Evolutionary conservation across 106 monocot species (phyloP), one percentile per base, ranked within the genome.

Genomic region (Apostasia ramifera): DNA sequence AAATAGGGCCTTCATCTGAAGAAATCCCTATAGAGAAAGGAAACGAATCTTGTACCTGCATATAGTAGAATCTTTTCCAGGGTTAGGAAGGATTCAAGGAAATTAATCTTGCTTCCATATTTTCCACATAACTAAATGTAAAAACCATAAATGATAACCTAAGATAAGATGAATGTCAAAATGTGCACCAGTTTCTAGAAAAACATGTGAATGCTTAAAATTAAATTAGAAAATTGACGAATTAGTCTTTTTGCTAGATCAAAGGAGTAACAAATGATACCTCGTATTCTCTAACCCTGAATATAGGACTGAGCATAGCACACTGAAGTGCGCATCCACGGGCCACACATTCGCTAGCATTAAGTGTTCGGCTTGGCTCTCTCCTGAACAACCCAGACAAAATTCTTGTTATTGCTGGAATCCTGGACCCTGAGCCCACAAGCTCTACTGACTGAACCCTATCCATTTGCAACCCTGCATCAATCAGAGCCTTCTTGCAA

Each of bases 381-480:
- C 66, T 74, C 73, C 74, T 61, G 60, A 92, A 85, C 41, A 88
- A 83, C 53, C 73, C 81, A 4, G 81, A 44, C 73, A 95, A 72
- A 53, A 78, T 70, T 68, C 69, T 86, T 14, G 62, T 68, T 9
- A 95, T 76, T 2, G 84, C 85, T 9, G 91, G 95, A 5, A 95
- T 83, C 66, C 95, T 66, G 6, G 95, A 95, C 41, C 89, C 92
- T 3, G 95, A 95, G 40, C 95, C 92, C 45, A 95, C 92, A 67
- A 95, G 76, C 78, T 95, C 95, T 60, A 92, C 86, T 0, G 89
- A 79, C 59, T 83, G 78, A n/a, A 95, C 53, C 63, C 55, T 73
- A 40, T 86, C 80, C 6, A 83, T 26, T 47, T 66, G 63, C 68
- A 86, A 60, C 10, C 71, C 74, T 1, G 88, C 71, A 66, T 84